These are phyloP conservation scores for Schizochytrium sp. DNA, from an alignment of 108 stramenopile species.

Conservation along the genomic window DNA sequence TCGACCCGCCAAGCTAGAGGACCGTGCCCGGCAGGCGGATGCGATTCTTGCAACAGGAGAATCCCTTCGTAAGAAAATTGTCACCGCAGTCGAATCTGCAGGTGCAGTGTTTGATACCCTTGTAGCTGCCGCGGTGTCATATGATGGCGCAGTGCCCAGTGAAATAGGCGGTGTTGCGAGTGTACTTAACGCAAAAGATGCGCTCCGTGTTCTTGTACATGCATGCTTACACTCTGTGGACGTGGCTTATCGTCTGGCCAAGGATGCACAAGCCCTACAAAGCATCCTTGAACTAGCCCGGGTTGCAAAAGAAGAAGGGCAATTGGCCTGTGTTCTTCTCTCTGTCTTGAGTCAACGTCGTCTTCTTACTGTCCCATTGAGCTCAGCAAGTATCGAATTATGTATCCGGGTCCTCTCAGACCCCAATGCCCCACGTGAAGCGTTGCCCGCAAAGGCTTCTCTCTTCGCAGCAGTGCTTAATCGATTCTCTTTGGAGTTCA, in stretches of 20 bases:
- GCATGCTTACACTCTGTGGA: conserved; percentile 24
- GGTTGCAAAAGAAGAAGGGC: conserved; percentile 11
- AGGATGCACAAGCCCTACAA: neutral
- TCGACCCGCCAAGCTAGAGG: conserved; percentile 29
- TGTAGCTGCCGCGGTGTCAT: conserved; percentile 13
- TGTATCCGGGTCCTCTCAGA: conserved; percentile 32
- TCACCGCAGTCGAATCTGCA: neutral
- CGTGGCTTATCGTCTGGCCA: conserved; percentile 30
- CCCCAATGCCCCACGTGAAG: neutral
- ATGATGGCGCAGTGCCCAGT: neutral
- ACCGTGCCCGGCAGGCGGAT: conserved; percentile 26
- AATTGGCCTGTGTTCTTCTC: conserved; percentile 29
- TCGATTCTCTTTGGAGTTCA: conserved; percentile 33
- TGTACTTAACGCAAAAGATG: conserved; percentile 3
- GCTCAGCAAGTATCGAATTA: conserved; percentile 30
- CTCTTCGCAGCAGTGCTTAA: conserved; percentile 34
- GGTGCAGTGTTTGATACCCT: conserved; percentile 4
- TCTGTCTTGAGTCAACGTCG: conserved; percentile 35
- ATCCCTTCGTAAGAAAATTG: neutral
- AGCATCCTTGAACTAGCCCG: neutral
- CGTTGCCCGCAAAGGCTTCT: conserved; percentile 38
- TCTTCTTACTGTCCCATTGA: conserved; percentile 44
- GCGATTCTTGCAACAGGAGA: neutral
- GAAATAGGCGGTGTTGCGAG: neutral
- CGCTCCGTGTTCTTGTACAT: conserved; percentile 5